Evolutionary conservation across 805 yeast genomes (phyloP), one percentile per base, ranked within the genome.

Genomic region (Kregervanrija delftensis): DNA sequence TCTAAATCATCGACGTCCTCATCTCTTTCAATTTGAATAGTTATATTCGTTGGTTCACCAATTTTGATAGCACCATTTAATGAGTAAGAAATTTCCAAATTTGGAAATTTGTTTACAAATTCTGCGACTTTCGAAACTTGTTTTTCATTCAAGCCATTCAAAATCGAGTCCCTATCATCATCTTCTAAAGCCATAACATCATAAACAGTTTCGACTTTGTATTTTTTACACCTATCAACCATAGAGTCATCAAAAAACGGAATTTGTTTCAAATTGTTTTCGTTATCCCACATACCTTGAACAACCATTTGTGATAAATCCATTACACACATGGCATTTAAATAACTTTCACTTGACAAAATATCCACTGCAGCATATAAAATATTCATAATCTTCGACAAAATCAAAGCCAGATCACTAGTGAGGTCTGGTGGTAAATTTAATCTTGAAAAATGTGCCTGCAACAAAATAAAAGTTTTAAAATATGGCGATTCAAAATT

Each of bases 31-130:
- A 85, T 57, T 0, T 66, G 69, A 2, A 86, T 69, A 1, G 55
- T 52, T 6, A 88, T 66, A 10, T 56, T 63, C 14, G 70, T 68
- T 1, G 76, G 69, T 49, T 76, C 79, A 32, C 57, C 57, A 0
- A 76, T 74, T 3, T 61, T 54, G n/a, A 77, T 49, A 1, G 63
- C 57, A 16, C 64, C 51, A 15, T 72, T 75, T 4, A 84, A 42
- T 32, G 72, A 69, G 54, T 79, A 82, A 3, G 75, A 66, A 10
- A 83, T 56, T 49, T 91, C 97, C 44, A 93, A 69, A 57, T 85
- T 86, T 11, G 99, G 99, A 61, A 85, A 93, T 49, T 75, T 78
- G 63, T 93, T 93, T 43, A 89, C 95, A 68, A 91, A 93, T 13
- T 78, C 78, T 0, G 97, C 97, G 41, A 91, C 89, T 17, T 70